Evolutionary conservation across 371 early-diverging fungal species (phyloP), one percentile per base, ranked within the genome.

Genomic region (Saksenaea oblongispora): DNA sequence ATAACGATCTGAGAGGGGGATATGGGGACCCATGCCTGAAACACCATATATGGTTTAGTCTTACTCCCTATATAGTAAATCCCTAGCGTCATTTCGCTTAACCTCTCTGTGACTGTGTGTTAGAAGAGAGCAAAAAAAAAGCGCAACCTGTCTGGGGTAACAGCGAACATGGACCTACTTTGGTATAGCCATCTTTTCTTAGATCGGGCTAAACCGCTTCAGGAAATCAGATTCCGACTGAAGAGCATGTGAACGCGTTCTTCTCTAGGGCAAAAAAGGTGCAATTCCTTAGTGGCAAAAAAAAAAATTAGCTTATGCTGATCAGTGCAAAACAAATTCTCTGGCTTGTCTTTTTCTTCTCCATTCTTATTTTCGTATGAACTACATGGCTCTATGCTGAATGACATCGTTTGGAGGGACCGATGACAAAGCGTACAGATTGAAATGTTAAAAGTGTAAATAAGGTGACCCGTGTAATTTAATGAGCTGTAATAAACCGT

Each of bases 1-100:
- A 58, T 58, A 58, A 58, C 59, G 59, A 58, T 42, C 42, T 58
- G 59, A 58, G 37, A 55, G 34, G 34, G 34, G 24, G 55, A 13
- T 31, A 31, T 31, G 31, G 42, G 51, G 51, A 47, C 51, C 51
- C 51, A 47, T 47, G 51, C 51, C 51, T 47, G 51, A 47, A 47
- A 47, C 51, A 3, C 51, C 51, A 47, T 18, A 47, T 47, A n/a
- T 18, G 11, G 51, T 47, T 22, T 47, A 47, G 51, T 47, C 51
- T 47, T 22, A 47, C 18, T 47, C 51, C 51, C 4, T 22, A 18
- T 22, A 18, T 0, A 22, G 51, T 47, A 47, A 47, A 47, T 47
- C 51, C 51, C 51, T 47, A 47, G 51, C 51, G 51, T 47, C 51
- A 47, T 47, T 47, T 47, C 51, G 22, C 51, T 47, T 17, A 22